phyloP scores from a whole-genome alignment of 1,284 basidiomycete genomes.

The Anthracocystis panici-leucophaei region DNA sequence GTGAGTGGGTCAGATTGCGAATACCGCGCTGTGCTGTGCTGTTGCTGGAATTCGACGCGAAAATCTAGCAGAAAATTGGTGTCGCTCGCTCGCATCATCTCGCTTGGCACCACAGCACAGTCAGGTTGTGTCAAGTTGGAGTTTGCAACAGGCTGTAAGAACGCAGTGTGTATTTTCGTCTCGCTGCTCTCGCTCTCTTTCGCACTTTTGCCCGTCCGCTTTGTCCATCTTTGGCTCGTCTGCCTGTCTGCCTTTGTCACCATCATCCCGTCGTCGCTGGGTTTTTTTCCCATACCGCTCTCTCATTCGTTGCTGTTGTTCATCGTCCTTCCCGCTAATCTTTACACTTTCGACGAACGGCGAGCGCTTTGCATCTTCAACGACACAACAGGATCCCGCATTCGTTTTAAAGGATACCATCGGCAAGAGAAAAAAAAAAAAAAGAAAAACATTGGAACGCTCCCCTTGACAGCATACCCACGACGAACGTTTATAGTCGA shows the following conservation, averaged over 20 bases:
- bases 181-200: neutral
- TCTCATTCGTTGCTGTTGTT: too few relatives aligned
- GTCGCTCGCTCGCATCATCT: conserved; percentile 4
- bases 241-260: neutral
- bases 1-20: too few relatives aligned
- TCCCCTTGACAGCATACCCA: too few relatives aligned
- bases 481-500: too few relatives aligned
- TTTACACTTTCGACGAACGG: neutral
- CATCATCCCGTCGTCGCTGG: too few relatives aligned
- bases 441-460: too few relatives aligned
- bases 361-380: neutral
- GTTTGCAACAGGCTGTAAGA: neutral
- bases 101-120: conserved; percentile 2
- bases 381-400: neutral
- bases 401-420: conserved; percentile 3
- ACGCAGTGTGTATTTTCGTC: neutral
- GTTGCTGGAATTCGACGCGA: too few relatives aligned
- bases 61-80: conserved; percentile 1
- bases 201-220: neutral
- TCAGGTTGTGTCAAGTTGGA: neutral
- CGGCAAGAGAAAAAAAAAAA: too few relatives aligned
- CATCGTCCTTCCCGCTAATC: too few relatives aligned
- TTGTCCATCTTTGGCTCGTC: neutral
- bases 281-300: too few relatives aligned
- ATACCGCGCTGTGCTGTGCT: neutral